A percentile compares a stretch with the other conserved stretches of the same genome.
phyloP scores from a whole-genome alignment of 75 land plant genomes.

The Pinus tabuliformis region DNA sequence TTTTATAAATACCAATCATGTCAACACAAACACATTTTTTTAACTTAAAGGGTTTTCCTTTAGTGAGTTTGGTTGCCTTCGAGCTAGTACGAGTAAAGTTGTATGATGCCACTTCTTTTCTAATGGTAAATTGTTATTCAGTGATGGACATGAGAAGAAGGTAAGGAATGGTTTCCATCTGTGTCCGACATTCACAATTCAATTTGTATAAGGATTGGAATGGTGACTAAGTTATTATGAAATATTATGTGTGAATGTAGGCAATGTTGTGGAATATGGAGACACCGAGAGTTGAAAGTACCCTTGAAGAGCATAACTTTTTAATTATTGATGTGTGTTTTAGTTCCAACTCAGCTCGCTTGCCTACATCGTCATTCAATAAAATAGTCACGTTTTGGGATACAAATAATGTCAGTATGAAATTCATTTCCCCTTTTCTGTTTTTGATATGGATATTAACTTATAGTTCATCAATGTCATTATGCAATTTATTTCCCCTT shows the following conservation, averaged over 20 bases:
- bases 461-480: too few species aligned
- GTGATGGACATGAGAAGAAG: constrained; percentile 80
- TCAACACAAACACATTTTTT: not conserved
- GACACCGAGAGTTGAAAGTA: constrained; percentile 52
- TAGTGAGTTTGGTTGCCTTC: constrained; percentile 31
- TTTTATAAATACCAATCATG: not conserved
- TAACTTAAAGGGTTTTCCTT: constrained; percentile 52
- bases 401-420: constrained; percentile 75
- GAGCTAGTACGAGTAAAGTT: constrained; percentile 67
- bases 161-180: constrained; percentile 13
- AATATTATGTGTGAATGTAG: constrained; percentile 30
- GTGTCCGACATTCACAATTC: not conserved
- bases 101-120: constrained; percentile 77
- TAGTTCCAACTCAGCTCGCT: constrained; percentile 73
- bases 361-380: constrained; percentile 94
- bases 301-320: constrained; percentile 75
- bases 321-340: constrained; percentile 94
- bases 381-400: constrained; percentile 93
- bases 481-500: too few species aligned
- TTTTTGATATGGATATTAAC: not conserved
- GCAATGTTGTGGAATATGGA: constrained; percentile 88
- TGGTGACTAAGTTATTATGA: not conserved
- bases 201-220: not conserved
- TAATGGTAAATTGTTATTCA: constrained; percentile 71
- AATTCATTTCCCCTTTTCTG: not conserved